phyloP scores from a whole-genome alignment of 139 green algal genomes.

The Pleodorina starrii region DNA sequence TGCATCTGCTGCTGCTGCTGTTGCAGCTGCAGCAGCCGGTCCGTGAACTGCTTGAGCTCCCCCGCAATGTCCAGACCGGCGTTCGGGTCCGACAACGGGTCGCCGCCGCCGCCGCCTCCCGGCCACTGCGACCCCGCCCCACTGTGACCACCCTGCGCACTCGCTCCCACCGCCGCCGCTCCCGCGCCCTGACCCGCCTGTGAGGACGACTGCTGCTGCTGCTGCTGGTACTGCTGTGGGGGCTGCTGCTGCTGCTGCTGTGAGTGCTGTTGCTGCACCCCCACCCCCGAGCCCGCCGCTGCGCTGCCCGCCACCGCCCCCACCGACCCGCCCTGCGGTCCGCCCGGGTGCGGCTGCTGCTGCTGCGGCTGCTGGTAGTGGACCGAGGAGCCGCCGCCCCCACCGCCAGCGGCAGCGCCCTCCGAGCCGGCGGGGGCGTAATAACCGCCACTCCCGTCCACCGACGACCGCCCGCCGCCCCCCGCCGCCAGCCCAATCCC shows the following conservation, averaged over 20 bases:
- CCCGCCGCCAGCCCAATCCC: background rate
- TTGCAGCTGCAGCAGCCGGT: constrained; percentile 42
- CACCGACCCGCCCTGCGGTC: too few relatives aligned
- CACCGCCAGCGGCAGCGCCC: too few relatives aligned
- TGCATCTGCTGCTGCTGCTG: constrained; percentile 46
- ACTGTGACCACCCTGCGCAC: background rate
- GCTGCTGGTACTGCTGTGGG: background rate
- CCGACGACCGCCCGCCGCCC: background rate
- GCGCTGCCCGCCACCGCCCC: background rate
- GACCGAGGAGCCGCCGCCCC: too few relatives aligned
- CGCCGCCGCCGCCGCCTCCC: background rate
- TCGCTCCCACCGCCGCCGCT: background rate
- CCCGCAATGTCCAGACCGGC: constrained; percentile 38
- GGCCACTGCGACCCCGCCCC: background rate
- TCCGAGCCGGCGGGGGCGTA: background rate
- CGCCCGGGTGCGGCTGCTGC: background rate
- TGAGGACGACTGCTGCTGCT: background rate
- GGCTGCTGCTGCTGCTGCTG: background rate
- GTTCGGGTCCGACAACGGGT: constrained; percentile 20
- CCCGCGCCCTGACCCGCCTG: background rate
- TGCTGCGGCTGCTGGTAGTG: background rate
- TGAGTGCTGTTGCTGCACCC: background rate
- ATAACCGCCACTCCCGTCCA: background rate
- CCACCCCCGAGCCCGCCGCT: background rate
- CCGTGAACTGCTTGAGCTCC: constrained; percentile 49